phyloP scores from a whole-genome alignment of 2,329 filamentous ascomycete genomes.

The Ophiocordyceps robertsii region DNA sequence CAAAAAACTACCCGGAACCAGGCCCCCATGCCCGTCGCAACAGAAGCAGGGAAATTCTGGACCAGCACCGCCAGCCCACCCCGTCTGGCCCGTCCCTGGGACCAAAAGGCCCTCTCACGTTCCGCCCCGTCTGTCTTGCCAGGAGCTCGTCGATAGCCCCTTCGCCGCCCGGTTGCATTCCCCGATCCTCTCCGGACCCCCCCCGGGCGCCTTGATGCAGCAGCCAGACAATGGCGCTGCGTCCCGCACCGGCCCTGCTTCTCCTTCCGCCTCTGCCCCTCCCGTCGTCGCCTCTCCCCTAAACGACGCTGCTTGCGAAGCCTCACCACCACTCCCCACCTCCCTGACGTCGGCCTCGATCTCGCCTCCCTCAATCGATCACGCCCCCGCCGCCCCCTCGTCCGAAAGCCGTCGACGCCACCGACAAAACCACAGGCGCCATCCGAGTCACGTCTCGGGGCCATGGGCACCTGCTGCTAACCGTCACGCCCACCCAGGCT shows the following conservation, averaged over 20 bases:
- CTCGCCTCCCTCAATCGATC: neutral
- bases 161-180: neutral
- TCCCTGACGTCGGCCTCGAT: neutral
- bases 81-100: neutral
- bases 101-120: neutral
- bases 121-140: neutral
- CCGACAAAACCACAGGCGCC: conserved; percentile 4
- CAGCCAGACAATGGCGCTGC: conserved; percentile 7
- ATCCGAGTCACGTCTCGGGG: conserved; percentile 1
- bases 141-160: neutral
- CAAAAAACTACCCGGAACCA: neutral
- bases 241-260: conserved; percentile 4
- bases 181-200: conserved; percentile 1
- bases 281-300: neutral
- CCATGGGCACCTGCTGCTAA: conserved; percentile 8
- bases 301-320: neutral
- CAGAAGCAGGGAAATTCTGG: neutral
- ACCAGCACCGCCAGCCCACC: neutral
- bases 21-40: conserved; percentile 1
- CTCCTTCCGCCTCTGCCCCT: neutral
- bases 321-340: neutral
- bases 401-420: conserved; percentile 1
- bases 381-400: neutral
- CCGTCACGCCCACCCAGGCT: conserved; percentile 4
- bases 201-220: conserved; percentile 19